phyloP scores from a whole-genome alignment of 2,329 filamentous ascomycete genomes.

The Lachnellula cervina region DNA sequence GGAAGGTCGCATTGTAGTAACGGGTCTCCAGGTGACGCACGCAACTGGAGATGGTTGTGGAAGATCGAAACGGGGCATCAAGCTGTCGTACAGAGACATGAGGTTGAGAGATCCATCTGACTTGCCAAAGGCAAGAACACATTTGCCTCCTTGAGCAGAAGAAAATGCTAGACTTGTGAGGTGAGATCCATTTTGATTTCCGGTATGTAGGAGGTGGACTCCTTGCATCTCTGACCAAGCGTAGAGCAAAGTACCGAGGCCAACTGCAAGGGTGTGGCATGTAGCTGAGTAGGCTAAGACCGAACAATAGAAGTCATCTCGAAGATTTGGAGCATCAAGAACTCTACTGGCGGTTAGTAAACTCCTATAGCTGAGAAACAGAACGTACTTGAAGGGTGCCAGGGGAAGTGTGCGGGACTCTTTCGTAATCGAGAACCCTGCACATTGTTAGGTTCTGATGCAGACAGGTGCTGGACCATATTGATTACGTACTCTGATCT shows the following conservation, averaged over 20 bases:
- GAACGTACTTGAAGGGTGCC: conserved; percentile 69
- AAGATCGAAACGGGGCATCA: conserved; percentile 67
- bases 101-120: conserved; percentile 72
- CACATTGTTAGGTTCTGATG: conserved; percentile 6
- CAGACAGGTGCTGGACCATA: not conserved
- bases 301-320: conserved; percentile 95
- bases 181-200: conserved; percentile 48
- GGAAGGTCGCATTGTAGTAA: conserved; percentile 47
- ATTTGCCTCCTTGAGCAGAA: conserved; percentile 66
- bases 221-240: conserved; percentile 78
- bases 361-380: not conserved
- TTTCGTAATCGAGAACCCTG: conserved; percentile 26
- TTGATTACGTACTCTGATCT: conserved; percentile 19
- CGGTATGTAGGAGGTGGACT: conserved; percentile 51
- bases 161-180: conserved; percentile 91
- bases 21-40: conserved; percentile 77
- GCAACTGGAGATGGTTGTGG: conserved; percentile 68
- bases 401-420: conserved; percentile 52
- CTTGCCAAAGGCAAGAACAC: conserved; percentile 80
- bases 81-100: conserved; percentile 68
- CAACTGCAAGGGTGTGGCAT: conserved; percentile 74
- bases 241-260: conserved; percentile 73
- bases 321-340: conserved; percentile 80
- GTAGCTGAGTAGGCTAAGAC: conserved; percentile 78
- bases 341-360: conserved; percentile 46